Conservation (phyloP, 495 filamentous ascomycete species). For the Entonaema liquescens region DNA sequence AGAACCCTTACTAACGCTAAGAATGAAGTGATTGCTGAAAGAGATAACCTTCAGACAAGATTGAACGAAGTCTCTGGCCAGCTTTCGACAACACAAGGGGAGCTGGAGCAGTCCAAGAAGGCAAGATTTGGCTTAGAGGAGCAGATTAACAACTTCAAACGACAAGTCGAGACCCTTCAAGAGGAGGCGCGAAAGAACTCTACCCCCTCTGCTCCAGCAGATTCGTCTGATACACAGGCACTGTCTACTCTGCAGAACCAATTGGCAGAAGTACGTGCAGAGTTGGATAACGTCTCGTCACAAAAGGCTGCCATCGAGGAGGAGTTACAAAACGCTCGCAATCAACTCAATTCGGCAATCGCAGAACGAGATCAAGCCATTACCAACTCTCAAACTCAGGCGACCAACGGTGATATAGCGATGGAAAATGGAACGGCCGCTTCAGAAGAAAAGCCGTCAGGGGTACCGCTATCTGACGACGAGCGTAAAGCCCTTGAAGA, state of each 20-base stretch:
- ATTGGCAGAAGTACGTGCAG: conserved; percentile 45
- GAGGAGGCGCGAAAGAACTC: conserved; percentile 43
- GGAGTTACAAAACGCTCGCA: conserved; percentile 57
- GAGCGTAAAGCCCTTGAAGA: conserved; percentile 64
- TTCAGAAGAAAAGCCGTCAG: conserved; percentile 41
- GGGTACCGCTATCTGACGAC: conserved; percentile 52
- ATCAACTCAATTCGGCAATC: conserved; percentile 53
- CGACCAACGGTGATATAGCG: conserved; percentile 45
- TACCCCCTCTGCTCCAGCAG: conserved; percentile 16
- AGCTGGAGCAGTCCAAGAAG: conserved; percentile 50
- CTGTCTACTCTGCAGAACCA: conserved; percentile 42
- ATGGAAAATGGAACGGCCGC: conserved; percentile 49
- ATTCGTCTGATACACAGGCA: conserved; percentile 25
- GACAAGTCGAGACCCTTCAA: conserved; percentile 48
- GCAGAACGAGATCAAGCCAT: conserved; percentile 59
- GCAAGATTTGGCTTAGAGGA: conserved; percentile 50
- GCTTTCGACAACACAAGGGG: conserved; percentile 48
- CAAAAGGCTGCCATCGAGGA: conserved; percentile 52
- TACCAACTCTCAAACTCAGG: conserved; percentile 52
- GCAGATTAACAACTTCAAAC: conserved; percentile 47
- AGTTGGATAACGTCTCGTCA: conserved; percentile 53
- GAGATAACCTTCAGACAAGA: conserved; percentile 46
- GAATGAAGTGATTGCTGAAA: conserved; percentile 53
- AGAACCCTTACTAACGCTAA: conserved; percentile 52
- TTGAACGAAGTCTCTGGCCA: conserved; percentile 46